Percentiles rank a stretch among this genome's conserved stretches.
Conservation (phyloP, 2,329 filamentous ascomycete species). For the Claviceps sp. region DNA sequence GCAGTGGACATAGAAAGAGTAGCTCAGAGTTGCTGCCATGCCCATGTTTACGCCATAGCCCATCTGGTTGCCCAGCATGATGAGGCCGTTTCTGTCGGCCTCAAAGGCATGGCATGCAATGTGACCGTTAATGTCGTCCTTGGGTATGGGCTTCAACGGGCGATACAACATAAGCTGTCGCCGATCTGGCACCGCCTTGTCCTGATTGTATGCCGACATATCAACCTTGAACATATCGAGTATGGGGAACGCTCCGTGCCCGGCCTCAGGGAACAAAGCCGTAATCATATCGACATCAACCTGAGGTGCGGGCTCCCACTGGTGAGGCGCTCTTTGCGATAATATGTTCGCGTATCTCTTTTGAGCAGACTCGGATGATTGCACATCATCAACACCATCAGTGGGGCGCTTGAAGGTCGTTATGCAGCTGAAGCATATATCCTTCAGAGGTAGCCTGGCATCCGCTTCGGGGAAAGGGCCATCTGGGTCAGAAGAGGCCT, state of each 20-base stretch:
- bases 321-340: constrained; percentile 18
- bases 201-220: constrained; percentile 31
- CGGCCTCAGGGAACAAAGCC: constrained; percentile 20
- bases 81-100: constrained; percentile 39
- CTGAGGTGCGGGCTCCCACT: constrained; percentile 33
- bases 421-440: constrained; percentile 36
- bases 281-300: constrained; percentile 30
- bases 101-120: constrained; percentile 36
- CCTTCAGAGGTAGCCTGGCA: constrained; percentile 22
- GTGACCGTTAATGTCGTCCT: constrained; percentile 29
- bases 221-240: constrained; percentile 43
- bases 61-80: constrained; percentile 36
- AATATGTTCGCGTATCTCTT: constrained; percentile 29
- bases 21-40: constrained; percentile 33
- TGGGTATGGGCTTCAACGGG: constrained; percentile 28
- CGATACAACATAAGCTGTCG: constrained; percentile 38
- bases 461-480: constrained; percentile 28
- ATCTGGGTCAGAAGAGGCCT: constrained; percentile 21
- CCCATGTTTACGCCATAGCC: constrained; percentile 30
- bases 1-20: constrained; percentile 39
- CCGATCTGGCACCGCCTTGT: constrained; percentile 27
- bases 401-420: constrained; percentile 36
- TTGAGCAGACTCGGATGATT: constrained; percentile 27
- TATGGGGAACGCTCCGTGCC: constrained; percentile 32
- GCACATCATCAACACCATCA: constrained; percentile 21